A percentile compares a stretch with the other conserved stretches of the same genome.
These are phyloP conservation scores for Pseudogymnoascus sp. DNA, from an alignment of 2,329 filamentous ascomycete genomes.

Conservation along the genomic window DNA sequence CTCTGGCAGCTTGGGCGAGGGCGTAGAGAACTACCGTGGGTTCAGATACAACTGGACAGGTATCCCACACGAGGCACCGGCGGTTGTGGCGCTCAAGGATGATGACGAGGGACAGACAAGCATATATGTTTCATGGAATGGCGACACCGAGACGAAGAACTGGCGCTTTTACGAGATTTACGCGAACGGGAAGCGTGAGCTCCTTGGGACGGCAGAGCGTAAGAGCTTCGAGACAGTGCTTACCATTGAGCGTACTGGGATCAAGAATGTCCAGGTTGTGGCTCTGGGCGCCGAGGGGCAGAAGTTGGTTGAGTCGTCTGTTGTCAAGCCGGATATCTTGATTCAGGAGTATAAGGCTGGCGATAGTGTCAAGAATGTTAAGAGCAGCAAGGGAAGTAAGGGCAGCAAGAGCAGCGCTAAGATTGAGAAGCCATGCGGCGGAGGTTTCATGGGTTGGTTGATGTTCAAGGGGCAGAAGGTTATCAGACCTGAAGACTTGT, in stretches of 20 bases:
- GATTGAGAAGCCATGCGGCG: not conserved
- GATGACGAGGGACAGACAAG: constrained; percentile 25
- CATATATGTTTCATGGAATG: constrained; percentile 47
- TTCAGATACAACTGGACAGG: constrained; percentile 34
- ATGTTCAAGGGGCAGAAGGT: constrained; percentile 10
- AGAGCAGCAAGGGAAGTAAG: not conserved
- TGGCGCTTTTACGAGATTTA: constrained; percentile 40
- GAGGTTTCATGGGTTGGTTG: constrained; percentile 8
- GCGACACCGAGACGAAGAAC: constrained; percentile 36
- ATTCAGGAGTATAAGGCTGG: constrained; percentile 11
- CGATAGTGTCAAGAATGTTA: not conserved
- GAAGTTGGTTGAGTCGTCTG: constrained; percentile 9
- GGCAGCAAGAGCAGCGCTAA: not conserved
- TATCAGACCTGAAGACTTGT: constrained; percentile 5
- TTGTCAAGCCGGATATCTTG: constrained; percentile 10
- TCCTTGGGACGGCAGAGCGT: constrained; percentile 32
- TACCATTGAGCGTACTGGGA: constrained; percentile 2
- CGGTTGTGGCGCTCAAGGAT: constrained; percentile 28
- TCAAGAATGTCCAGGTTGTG: constrained; percentile 12
- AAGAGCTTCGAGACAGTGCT: constrained; percentile 36
- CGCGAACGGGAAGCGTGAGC: constrained; percentile 27
- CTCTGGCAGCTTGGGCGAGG: constrained; percentile 21
- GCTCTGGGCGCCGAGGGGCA: constrained; percentile 11
- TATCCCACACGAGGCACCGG: constrained; percentile 28
- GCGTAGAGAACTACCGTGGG: constrained; percentile 32